phyloP scores from a whole-genome alignment of 1,284 basidiomycete species.

The Rhodotorula glutinis region DNA sequence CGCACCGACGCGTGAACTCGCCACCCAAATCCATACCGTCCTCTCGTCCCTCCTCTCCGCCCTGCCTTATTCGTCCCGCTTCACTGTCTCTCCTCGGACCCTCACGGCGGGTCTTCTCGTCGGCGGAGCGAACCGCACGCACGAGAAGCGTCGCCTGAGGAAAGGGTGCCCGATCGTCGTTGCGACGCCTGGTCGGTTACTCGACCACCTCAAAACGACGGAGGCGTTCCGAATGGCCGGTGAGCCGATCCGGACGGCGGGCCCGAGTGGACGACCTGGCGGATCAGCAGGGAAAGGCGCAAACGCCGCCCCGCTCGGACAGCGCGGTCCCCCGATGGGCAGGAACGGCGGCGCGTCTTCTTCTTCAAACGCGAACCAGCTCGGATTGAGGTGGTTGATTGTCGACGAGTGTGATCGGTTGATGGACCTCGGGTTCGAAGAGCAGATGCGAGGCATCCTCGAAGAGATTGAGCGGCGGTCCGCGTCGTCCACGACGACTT shows the following conservation, averaged over 20 bases:
- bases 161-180: conserved; percentile 72
- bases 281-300: conserved; percentile 7
- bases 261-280: conserved; percentile 5
- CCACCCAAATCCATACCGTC: conserved; percentile 83
- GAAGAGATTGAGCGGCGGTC: conserved; percentile 63
- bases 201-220: conserved; percentile 78
- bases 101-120: conserved; percentile 84
- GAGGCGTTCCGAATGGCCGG: conserved; percentile 47
- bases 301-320: conserved; percentile 15
- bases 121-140: conserved; percentile 67
- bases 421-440: conserved; percentile 60
- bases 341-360: background rate
- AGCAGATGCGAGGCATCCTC: conserved; percentile 67
- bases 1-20: conserved; percentile 89
- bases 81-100: conserved; percentile 49
- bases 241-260: conserved; percentile 21
- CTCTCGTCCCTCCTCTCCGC: conserved; percentile 60
- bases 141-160: conserved; percentile 68
- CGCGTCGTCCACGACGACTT: background rate
- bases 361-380: conserved; percentile 28
- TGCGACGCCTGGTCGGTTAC: conserved; percentile 64
- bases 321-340: background rate
- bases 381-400: conserved; percentile 72
- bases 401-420: conserved; percentile 94
- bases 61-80: conserved; percentile 45